Evolutionary conservation across 345 rosid species (phyloP), one percentile per base, ranked within the genome.

Genomic region (Aurinia saxatilis): DNA sequence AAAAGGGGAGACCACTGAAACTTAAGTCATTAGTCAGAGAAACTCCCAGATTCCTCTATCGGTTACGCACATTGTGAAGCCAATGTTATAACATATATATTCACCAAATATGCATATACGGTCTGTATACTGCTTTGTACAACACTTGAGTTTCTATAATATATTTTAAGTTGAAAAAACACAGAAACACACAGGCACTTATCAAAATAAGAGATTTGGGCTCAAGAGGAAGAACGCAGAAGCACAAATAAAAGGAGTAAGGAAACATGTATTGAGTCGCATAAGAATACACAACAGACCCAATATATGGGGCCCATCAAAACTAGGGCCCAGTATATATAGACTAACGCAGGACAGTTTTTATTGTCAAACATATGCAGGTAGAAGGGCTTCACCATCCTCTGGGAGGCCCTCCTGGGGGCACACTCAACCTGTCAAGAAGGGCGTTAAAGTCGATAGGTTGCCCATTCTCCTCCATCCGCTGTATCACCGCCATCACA

Each of bases 391-490:
- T 81, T 48, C 78, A 88, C 96, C 99, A 91, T 36, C 81, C 96
- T 62, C 88, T 78, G 72, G 84, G 79, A 47, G 95, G 49, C 50
- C 75, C 80, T 21, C 85, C 90, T n/a, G 96, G 67, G 15, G 95
- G 95, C 41, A 8, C 72, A 44, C 62, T 90, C 81, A 95, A 57
- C 77, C 91, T 75, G 71, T 95, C 98, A 3, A 95, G 92, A 40
- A 90, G 93, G 0, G 85, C 66, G 61, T 90, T 90, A 37, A 84
- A 90, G 71, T 95, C 96, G 61, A 95, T 85, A 2, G 89, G 76
- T 79, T 84, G 96, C 2, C 98, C 98, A 13, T 78, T 86, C 62
- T 95, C 98, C 67, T 90, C 98, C 96, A 90, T 83, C 81, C 93
- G 57, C 70, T 95, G 98, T 55, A 95, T 95, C 74, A 88, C 95